phyloP scores from a whole-genome alignment of 2,329 filamentous ascomycete species.

The Rhexocercosporidium sp. region DNA sequence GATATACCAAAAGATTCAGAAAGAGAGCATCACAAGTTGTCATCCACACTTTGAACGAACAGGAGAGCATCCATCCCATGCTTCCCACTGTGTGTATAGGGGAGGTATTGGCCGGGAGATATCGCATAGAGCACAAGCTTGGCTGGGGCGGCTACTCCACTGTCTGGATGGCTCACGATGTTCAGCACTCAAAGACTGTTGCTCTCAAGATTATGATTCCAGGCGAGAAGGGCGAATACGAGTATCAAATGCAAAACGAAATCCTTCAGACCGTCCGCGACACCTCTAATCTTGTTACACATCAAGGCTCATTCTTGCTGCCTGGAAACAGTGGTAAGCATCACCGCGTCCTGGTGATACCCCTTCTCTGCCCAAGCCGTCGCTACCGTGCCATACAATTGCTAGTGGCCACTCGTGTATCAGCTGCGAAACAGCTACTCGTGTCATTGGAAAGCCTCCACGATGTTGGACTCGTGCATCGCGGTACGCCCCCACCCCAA shows the following conservation, averaged over 20 bases:
- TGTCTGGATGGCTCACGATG: constrained; percentile 50
- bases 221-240: constrained; percentile 19
- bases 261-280: constrained; percentile 18
- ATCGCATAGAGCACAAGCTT: constrained; percentile 51
- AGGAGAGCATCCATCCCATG: too few species aligned
- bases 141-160: constrained; percentile 52
- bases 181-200: constrained; percentile 17
- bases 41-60: too few species aligned
- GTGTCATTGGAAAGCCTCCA: constrained; percentile 23
- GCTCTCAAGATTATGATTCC: constrained; percentile 26
- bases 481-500: constrained; percentile 15
- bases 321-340: constrained; percentile 4
- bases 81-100: constrained; percentile 49
- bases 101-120: constrained; percentile 49
- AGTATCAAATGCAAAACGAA: constrained; percentile 24
- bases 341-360: constrained; percentile 23
- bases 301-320: constrained; percentile 17
- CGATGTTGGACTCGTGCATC: constrained; percentile 24
- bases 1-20: too few species aligned
- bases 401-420: constrained; percentile 15
- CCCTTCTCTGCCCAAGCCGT: constrained; percentile 21
- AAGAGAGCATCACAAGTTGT: too few species aligned
- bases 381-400: not conserved
- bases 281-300: constrained; percentile 20
- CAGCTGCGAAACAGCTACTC: constrained; percentile 24